These are phyloP conservation scores for Mycena metata DNA, from an alignment of 768 basidiomycete species.

Conservation along the genomic window DNA sequence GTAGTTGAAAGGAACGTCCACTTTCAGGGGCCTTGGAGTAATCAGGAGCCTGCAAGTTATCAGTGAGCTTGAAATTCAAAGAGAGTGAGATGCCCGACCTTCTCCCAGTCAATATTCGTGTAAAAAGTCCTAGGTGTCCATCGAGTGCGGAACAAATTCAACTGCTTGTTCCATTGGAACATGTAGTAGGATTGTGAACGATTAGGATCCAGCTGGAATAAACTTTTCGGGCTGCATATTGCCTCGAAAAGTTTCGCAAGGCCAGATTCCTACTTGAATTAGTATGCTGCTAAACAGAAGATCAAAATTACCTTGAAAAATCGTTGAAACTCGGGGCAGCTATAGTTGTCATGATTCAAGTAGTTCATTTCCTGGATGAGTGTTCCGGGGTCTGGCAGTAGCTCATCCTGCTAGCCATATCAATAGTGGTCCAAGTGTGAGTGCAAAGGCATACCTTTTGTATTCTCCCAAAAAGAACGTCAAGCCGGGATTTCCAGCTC, in stretches of 20 bases:
- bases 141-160: not conserved
- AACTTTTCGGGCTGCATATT: not conserved
- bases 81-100: not conserved
- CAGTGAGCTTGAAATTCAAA: not conserved
- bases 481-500: not conserved
- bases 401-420: not conserved
- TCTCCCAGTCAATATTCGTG: not conserved
- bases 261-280: too few species aligned
- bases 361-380: slow-evolving; percentile 3
- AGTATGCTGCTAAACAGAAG: too few species aligned
- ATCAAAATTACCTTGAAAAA: too few species aligned
- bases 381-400: not conserved
- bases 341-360: not conserved
- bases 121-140: not conserved
- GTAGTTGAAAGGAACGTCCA: not conserved
- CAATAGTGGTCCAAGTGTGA: not conserved
- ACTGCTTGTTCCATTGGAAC: not conserved
- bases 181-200: not conserved
- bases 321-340: not conserved
- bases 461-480: not conserved
- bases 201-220: not conserved
- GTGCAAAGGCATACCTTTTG: not conserved
- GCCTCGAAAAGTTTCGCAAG: not conserved
- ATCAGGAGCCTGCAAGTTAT: too few species aligned
- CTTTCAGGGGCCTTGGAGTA: too few species aligned